A percentile compares a stretch with the other conserved stretches of the same genome.
phyloP scores from a whole-genome alignment of 2,329 filamentous ascomycete genomes.

The Neopestalotiopsis rosae region DNA sequence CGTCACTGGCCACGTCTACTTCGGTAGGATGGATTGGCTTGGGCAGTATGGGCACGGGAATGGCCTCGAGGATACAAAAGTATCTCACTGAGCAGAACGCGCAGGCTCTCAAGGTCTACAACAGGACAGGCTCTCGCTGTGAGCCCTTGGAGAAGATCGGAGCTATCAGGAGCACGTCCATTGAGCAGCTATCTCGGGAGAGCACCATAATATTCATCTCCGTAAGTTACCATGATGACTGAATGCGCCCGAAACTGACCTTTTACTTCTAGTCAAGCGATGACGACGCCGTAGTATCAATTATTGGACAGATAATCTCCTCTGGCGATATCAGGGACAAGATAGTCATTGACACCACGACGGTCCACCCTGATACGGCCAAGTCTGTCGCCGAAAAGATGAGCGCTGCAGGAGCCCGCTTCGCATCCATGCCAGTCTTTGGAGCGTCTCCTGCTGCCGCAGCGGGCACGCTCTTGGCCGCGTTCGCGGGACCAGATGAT shows the following conservation, averaged over 20 bases:
- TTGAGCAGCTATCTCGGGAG: neutral
- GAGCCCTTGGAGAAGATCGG: slow-evolving; percentile 34
- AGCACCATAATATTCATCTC: slow-evolving; percentile 5
- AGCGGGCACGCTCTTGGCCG: slow-evolving; percentile 50
- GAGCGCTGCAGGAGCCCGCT: slow-evolving; percentile 34
- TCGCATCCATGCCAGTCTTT: slow-evolving; percentile 54
- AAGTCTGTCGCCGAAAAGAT: slow-evolving; percentile 35
- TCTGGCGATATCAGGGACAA: slow-evolving; percentile 40
- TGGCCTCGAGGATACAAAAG: slow-evolving; percentile 55
- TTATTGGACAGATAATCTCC: slow-evolving; percentile 33
- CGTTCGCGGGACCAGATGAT: slow-evolving; percentile 45
- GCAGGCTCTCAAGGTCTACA: slow-evolving; percentile 45
- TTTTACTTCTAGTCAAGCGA: slow-evolving; percentile 43
- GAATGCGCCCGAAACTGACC: neutral
- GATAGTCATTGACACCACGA: slow-evolving; percentile 54
- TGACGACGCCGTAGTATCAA: slow-evolving; percentile 42
- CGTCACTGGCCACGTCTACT: neutral
- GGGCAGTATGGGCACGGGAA: slow-evolving; percentile 56
- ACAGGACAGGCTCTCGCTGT: slow-evolving; percentile 53
- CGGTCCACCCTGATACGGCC: slow-evolving; percentile 52
- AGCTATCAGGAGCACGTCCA: slow-evolving; percentile 28
- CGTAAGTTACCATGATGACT: neutral
- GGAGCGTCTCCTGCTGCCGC: slow-evolving; percentile 55
- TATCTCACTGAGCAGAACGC: slow-evolving; percentile 35
- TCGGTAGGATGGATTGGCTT: slow-evolving; percentile 41